Conservation (phyloP, 805 yeast species). For the Kluyveromyces starmeri region DNA sequence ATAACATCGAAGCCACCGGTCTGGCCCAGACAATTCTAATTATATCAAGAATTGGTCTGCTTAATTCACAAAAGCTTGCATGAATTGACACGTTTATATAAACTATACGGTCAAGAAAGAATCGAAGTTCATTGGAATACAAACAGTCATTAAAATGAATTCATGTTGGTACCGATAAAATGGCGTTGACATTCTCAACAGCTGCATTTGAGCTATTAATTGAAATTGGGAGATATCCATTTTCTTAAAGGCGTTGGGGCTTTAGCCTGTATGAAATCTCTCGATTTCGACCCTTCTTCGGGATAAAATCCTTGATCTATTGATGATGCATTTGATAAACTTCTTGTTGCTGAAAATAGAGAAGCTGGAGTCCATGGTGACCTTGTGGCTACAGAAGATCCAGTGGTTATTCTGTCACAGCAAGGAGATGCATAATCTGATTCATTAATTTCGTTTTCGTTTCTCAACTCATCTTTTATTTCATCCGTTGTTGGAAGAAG, state of each 20-base stretch:
- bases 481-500: background rate
- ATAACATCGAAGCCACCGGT: no score
- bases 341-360: conserved; percentile 3
- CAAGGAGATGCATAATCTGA: background rate
- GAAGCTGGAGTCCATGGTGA: conserved; percentile 5
- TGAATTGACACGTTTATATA: no score
- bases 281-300: background rate
- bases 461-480: background rate
- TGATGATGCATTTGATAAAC: conserved; percentile 1
- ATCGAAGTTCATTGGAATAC: no score
- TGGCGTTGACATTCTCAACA: no score
- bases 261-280: background rate
- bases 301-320: background rate
- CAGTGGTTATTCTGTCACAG: background rate
- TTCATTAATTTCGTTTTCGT: background rate
- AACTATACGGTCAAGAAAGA: no score
- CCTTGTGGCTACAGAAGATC: background rate
- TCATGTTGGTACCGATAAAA: no score
- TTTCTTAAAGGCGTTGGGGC: background rate
- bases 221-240: background rate
- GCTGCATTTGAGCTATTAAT: no score
- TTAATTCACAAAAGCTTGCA: no score
- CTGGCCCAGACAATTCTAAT: no score
- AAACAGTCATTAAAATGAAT: no score
- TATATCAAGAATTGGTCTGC: no score